Base-by-base conservation (phyloP, 2,329 filamentous ascomycete genomes). In the Penicillium sp. region DNA sequence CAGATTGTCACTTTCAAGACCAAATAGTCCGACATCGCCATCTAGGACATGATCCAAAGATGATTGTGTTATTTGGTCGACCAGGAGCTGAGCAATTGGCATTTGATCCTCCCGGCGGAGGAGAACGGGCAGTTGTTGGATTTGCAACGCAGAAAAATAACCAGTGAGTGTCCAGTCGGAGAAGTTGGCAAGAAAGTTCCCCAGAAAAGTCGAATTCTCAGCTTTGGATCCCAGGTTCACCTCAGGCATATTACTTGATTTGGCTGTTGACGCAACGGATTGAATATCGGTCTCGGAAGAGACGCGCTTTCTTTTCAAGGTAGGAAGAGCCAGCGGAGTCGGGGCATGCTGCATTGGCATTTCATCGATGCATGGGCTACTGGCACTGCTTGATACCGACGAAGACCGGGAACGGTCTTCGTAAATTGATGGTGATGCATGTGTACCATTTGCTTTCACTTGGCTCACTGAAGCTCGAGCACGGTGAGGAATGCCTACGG, bases 41-140 rank as follows among this genome's bases (percentile, higher is more conserved):
- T 72, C 63, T 36, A 69, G 52, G 10, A 56, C 62, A 59, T 74
- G 72, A 31, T 67, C 57, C 10, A 77, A 61, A n/a, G 71, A 76
- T 12, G 75, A 76, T 56, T 76, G 74, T 3, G 72, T 74, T 43
- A 76, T 59, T 62, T 76, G 74, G 42, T 76, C 74, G 21, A 73
- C 71, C 21, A 76, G 52, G 7, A 76, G 53, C 51, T 76, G 74
- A 13, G 72, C 73, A 42, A 75, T 58, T 48, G 72, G 65, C 31
- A 74, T 65, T 26, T 72, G 66, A 36, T 67, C 64, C 43, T 74
- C 73, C 42, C 62, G 69, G 41, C 65, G 62, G 31, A 62, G 51
- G 28, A 74, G 65, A 6, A 66, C 63, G 5, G 74, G 70, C 4
- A 62, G 56, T 42, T 68, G 51, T 18, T 64, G 62, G 26, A 59